Conservation (phyloP, 306 rosid genomes). For the Prunus fruticosa region DNA sequence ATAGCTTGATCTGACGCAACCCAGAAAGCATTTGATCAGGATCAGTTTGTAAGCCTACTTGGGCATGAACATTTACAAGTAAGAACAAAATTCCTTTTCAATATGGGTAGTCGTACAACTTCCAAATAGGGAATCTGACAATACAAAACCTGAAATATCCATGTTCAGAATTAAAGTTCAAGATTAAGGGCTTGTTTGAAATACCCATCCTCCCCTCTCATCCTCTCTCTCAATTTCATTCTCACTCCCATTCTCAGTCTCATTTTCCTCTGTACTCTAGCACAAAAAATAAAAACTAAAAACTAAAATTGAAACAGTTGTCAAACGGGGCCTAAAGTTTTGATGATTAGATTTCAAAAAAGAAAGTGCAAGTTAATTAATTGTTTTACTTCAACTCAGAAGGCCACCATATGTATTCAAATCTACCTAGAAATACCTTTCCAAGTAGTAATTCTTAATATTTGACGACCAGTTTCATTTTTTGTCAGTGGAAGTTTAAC, state of each 20-base stretch:
- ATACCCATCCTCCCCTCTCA: too few species aligned
- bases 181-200: not conserved
- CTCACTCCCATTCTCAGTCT: too few species aligned
- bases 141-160: not conserved
- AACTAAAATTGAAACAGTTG: too few species aligned
- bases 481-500: conserved; percentile 13
- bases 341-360: not conserved
- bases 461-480: not conserved
- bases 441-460: not conserved
- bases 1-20: not conserved
- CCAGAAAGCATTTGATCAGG: not conserved
- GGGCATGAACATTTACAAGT: not conserved
- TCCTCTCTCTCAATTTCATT: too few species aligned
- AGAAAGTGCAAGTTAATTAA: not conserved
- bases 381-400: too few species aligned
- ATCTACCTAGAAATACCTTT: not conserved
- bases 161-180: not conserved
- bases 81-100: conserved; percentile 3
- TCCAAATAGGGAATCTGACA: not conserved
- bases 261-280: too few species aligned
- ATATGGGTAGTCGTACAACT: not conserved
- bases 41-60: conserved; percentile 3
- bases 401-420: not conserved
- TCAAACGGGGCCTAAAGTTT: too few species aligned
- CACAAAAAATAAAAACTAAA: too few species aligned